These are phyloP conservation scores for Aspergillus versicolor DNA, from an alignment of 2,329 filamentous ascomycete genomes.

Conservation along the genomic window DNA sequence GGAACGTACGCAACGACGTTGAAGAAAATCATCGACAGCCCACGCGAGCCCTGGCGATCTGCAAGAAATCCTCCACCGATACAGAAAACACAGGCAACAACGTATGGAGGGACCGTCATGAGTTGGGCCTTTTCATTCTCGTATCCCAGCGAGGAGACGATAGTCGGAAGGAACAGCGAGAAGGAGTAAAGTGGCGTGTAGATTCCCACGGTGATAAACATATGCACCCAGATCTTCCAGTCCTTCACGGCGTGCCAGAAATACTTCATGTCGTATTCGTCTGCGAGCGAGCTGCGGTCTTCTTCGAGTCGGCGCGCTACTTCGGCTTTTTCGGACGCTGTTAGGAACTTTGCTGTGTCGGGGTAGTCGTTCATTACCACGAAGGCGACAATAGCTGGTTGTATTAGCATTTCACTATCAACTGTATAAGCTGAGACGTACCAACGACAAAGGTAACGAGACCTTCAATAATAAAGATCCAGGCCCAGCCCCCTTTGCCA, in stretches of 20 bases:
- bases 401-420: too few relatives aligned
- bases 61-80: constrained; percentile 10
- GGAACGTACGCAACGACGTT: constrained; percentile 12
- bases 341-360: constrained; percentile 14
- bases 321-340: constrained; percentile 3
- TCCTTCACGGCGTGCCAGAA: constrained; percentile 7
- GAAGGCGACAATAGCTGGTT: constrained; percentile 8
- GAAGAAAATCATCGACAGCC: constrained; percentile 14
- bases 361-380: constrained; percentile 17
- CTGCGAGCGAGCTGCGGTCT: constrained; percentile 11
- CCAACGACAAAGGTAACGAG: constrained; percentile 9
- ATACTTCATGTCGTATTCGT: constrained; percentile 10
- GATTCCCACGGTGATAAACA: constrained; percentile 6
- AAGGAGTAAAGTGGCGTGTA: constrained; percentile 12
- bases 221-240: constrained; percentile 12
- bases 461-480: constrained; percentile 17
- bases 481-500: constrained; percentile 1
- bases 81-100: constrained; percentile 8
- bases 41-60: constrained; percentile 7
- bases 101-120: constrained; percentile 13
- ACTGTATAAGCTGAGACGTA: neutral
- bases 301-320: constrained; percentile 6
- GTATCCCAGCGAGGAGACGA: constrained; percentile 13
- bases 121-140: constrained; percentile 11
- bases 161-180: constrained; percentile 15